Percentiles rank a stretch among this genome's conserved stretches.
These are phyloP conservation scores for Botrytis sinoallii DNA, from an alignment of 2,329 filamentous ascomycete species.

Conservation along the genomic window DNA sequence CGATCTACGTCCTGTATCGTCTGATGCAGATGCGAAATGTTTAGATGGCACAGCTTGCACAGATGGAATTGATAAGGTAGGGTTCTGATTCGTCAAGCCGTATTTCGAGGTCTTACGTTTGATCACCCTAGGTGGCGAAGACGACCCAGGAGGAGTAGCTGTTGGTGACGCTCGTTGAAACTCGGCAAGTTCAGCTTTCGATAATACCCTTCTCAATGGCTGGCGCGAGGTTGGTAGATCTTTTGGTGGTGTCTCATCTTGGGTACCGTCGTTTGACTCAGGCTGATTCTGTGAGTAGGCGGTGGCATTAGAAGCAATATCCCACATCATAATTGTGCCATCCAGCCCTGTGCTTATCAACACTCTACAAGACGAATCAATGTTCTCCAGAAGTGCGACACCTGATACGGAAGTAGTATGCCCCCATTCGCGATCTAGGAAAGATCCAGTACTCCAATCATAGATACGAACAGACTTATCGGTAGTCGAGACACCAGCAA, in stretches of 20 bases:
- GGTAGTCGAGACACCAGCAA: constrained; percentile 87
- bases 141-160: constrained; percentile 43
- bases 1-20: constrained; percentile 30
- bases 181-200: constrained; percentile 80
- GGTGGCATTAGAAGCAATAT: constrained; percentile 30
- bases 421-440: constrained; percentile 88
- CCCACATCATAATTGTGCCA: constrained; percentile 78
- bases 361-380: constrained; percentile 52
- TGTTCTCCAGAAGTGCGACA: constrained; percentile 63
- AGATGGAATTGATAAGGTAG: constrained; percentile 42
- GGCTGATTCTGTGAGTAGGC: constrained; percentile 27
- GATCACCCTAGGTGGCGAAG: constrained; percentile 54
- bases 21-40: constrained; percentile 33
- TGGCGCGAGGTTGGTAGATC: constrained; percentile 57
- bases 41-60: constrained; percentile 30
- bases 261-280: constrained; percentile 19
- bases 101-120: constrained; percentile 53
- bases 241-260: constrained; percentile 41
- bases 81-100: constrained; percentile 49
- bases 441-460: constrained; percentile 69
- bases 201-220: constrained; percentile 80
- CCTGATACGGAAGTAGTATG: constrained; percentile 93
- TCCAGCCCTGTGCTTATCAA: constrained; percentile 75
- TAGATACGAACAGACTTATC: constrained; percentile 96
- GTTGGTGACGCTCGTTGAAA: constrained; percentile 57